phyloP scores from a whole-genome alignment of 2,329 filamentous ascomycete genomes.

The Aspergillus fijiensis region DNA sequence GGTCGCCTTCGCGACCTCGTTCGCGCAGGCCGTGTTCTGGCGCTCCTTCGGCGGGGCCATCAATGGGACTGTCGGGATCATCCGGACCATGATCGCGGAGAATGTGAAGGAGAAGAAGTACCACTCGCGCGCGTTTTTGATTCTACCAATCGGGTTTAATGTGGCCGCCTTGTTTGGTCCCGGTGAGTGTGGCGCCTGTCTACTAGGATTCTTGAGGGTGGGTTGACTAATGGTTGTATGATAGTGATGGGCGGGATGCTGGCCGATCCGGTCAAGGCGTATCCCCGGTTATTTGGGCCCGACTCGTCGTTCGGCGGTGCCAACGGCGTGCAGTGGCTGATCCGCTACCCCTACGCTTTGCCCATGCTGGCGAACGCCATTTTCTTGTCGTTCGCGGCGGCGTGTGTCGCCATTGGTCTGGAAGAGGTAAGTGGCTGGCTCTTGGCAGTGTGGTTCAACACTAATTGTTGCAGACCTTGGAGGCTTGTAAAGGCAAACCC shows the following conservation, averaged over 20 bases:
- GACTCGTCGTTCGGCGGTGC: conserved; percentile 57
- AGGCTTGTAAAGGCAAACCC: conserved; percentile 47
- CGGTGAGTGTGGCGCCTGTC: conserved; percentile 37
- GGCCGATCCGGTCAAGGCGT: conserved; percentile 63
- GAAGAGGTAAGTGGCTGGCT: conserved; percentile 52
- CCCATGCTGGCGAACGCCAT: conserved; percentile 66
- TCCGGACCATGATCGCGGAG: conserved; percentile 71
- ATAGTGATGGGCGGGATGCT: conserved; percentile 65
- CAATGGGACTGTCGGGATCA: conserved; percentile 71
- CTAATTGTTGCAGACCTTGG: conserved; percentile 45
- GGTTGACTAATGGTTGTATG: conserved; percentile 1
- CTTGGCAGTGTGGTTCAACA: neutral
- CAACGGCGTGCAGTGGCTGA: conserved; percentile 61
- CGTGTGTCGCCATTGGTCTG: conserved; percentile 60
- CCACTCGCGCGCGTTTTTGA: conserved; percentile 55
- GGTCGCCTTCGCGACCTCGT: conserved; percentile 66
- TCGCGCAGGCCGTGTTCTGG: conserved; percentile 64
- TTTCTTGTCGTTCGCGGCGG: conserved; percentile 56
- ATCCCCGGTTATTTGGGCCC: conserved; percentile 63
- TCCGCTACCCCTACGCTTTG: conserved; percentile 64
- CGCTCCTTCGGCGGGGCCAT: conserved; percentile 65
- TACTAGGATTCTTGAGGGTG: conserved; percentile 34
- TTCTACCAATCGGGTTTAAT: conserved; percentile 67
- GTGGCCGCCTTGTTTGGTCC: conserved; percentile 56
- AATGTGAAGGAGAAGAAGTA: conserved; percentile 69